These are phyloP conservation scores for Pythium biforme DNA, from an alignment of 352 stramenopile genomes.

Conservation along the genomic window DNA sequence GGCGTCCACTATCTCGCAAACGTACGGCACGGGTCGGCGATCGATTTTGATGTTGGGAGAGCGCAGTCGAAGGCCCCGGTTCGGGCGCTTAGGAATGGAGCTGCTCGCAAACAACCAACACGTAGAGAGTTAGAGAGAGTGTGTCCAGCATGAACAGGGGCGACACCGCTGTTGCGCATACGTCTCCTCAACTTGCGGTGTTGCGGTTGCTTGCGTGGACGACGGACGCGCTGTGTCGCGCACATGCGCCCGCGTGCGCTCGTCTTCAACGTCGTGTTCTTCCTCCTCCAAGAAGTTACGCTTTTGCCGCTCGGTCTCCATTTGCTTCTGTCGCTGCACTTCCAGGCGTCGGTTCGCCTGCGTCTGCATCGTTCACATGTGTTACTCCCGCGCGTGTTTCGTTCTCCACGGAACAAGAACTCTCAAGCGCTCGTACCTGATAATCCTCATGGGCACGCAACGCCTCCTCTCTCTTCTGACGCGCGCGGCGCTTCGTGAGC, in stretches of 20 bases:
- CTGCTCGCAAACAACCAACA: background rate
- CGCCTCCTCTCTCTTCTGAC: slow-evolving; percentile 1
- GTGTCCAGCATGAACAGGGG: background rate
- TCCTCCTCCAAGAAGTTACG: background rate
- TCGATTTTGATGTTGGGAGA: slow-evolving; percentile 19
- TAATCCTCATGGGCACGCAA: slow-evolving; percentile 14
- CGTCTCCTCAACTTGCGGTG: background rate
- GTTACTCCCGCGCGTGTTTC: background rate
- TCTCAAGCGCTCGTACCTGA: slow-evolving; percentile 3
- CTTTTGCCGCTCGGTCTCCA: background rate
- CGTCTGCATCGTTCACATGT: background rate
- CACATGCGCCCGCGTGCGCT: background rate
- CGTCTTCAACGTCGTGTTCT: background rate
- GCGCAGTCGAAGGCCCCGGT: slow-evolving; percentile 11
- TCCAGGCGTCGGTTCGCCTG: slow-evolving; percentile 4
- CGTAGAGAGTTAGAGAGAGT: too few relatives aligned
- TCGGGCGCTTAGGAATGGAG: slow-evolving; percentile 5
- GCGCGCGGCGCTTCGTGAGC: slow-evolving; percentile 14
- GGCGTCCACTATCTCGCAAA: background rate
- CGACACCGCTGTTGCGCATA: background rate
- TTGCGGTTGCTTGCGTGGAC: background rate
- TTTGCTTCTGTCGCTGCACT: background rate
- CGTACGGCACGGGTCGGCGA: slow-evolving; percentile 17
- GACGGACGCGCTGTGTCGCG: background rate
- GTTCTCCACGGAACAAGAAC: too few relatives aligned